Percentiles rank a stretch among this genome's conserved stretches.
Evolutionary conservation across 1,284 basidiomycete species (phyloP).

Genomic region (Pseudozyma tsukubaensis): DNA sequence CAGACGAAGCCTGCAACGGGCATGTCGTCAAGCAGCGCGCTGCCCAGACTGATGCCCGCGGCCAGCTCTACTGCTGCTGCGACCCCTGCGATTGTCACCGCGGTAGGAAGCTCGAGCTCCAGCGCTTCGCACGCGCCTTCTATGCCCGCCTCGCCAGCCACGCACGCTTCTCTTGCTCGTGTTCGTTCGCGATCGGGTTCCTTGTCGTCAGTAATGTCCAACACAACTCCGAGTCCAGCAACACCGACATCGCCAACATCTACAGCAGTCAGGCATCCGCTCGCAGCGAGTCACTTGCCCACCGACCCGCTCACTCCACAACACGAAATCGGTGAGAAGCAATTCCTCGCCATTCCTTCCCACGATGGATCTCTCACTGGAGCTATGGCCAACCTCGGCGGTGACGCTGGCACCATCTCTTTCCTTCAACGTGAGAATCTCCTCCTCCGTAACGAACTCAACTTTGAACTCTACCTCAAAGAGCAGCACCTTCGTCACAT

Average conservation of each 20-base stretch:
- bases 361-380: conserved; percentile 4
- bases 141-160: conserved; percentile 32
- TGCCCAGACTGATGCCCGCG: conserved; percentile 35
- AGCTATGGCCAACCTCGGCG: conserved; percentile 1
- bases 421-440: conserved; percentile 60
- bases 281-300: conserved; percentile 34
- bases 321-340: conserved; percentile 15
- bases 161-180: conserved; percentile 25
- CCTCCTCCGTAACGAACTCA: conserved; percentile 63
- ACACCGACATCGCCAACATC: conserved; percentile 34
- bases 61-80: conserved; percentile 42
- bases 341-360: conserved; percentile 7
- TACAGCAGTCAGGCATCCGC: conserved; percentile 27
- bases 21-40: conserved; percentile 33
- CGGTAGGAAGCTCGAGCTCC: conserved; percentile 39
- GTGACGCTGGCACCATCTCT: conserved; percentile 26
- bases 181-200: conserved; percentile 50
- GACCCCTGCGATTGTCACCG: conserved; percentile 37
- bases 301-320: conserved; percentile 25
- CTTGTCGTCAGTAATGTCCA: conserved; percentile 43
- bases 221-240: conserved; percentile 17
- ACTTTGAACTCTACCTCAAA: conserved; percentile 68
- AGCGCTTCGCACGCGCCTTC: conserved; percentile 31
- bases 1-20: background rate
- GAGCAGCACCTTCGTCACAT: conserved; percentile 68